Evolutionary conservation across 129 eudicot genomes (phyloP).

Genomic region (Chrysanthemum makinoi): DNA sequence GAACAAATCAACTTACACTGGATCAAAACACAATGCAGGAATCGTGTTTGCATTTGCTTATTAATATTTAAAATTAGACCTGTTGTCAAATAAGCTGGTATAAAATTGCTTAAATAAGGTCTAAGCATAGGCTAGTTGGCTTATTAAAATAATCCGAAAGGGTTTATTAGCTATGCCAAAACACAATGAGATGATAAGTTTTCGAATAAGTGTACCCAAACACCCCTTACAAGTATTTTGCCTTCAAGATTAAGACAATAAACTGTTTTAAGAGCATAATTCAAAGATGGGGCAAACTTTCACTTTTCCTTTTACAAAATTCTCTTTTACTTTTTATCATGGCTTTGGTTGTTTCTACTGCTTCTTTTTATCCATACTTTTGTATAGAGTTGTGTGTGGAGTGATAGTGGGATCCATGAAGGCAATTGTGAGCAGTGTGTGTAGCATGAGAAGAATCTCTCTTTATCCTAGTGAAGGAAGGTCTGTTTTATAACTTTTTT

Average conservation of each 20-base stretch:
- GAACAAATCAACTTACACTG: no score
- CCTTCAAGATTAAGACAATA: slow-evolving; percentile 27
- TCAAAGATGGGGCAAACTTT: slow-evolving; percentile 13
- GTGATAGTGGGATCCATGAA: slow-evolving; percentile 32
- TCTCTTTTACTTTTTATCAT: slow-evolving; percentile 36
- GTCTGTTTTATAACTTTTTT: slow-evolving; percentile 21
- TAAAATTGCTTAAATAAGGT: no score
- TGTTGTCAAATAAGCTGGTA: no score
- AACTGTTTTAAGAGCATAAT: slow-evolving; percentile 25
- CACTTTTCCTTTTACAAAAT: slow-evolving; percentile 30
- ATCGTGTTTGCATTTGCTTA: no score
- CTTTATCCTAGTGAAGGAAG: slow-evolving; percentile 15
- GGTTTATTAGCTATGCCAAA: no score
- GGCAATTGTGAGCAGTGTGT: slow-evolving; percentile 23
- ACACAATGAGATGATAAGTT: no score
- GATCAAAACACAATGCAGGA: no score
- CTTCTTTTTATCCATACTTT: slow-evolving; percentile 19
- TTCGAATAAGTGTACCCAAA: background rate
- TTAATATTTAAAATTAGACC: no score
- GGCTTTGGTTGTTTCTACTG: slow-evolving; percentile 25
- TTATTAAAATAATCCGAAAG: no score
- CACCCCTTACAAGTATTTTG: slow-evolving; percentile 3
- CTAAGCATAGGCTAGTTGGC: no score
- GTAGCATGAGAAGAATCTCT: slow-evolving; percentile 27
- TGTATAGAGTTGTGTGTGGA: slow-evolving; percentile 17